Evolutionary conservation across 306 rosid species (phyloP).

Genomic region (Sindora glabra): DNA sequence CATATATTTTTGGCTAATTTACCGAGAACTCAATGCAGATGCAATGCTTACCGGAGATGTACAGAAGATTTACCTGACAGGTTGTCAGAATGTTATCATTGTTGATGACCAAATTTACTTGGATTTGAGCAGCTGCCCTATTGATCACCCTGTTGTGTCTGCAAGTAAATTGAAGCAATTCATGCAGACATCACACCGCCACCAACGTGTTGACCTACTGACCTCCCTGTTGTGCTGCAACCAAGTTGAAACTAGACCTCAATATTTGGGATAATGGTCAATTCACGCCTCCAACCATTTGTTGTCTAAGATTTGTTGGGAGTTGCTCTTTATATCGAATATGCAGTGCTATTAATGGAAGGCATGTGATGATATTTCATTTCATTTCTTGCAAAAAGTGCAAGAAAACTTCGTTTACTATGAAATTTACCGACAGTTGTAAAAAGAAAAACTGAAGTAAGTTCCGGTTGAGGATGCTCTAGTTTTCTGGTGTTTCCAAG

Average conservation of each 20-base stretch:
- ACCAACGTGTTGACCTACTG: no score
- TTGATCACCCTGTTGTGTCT: background rate
- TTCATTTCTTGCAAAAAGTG: no score
- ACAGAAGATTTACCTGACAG: constrained; percentile 18
- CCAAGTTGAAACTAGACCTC: no score
- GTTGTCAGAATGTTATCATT: background rate
- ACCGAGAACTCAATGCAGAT: background rate
- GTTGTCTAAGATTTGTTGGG: background rate
- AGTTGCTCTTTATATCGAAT: background rate
- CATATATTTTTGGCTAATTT: background rate
- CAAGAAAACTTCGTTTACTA: no score
- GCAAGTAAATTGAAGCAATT: background rate
- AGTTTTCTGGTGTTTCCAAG: no score
- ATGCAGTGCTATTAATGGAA: no score
- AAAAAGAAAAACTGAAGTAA: no score
- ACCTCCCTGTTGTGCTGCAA: no score
- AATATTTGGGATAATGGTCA: background rate
- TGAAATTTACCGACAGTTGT: no score
- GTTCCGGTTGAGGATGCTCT: no score
- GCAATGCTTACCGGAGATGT: constrained; percentile 22
- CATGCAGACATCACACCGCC: background rate
- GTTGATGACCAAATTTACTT: background rate
- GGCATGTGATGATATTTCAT: no score
- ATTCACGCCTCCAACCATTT: background rate
- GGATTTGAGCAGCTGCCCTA: background rate